Conservation (phyloP, 1,284 basidiomycete species). For the Tremellales sp. region DNA sequence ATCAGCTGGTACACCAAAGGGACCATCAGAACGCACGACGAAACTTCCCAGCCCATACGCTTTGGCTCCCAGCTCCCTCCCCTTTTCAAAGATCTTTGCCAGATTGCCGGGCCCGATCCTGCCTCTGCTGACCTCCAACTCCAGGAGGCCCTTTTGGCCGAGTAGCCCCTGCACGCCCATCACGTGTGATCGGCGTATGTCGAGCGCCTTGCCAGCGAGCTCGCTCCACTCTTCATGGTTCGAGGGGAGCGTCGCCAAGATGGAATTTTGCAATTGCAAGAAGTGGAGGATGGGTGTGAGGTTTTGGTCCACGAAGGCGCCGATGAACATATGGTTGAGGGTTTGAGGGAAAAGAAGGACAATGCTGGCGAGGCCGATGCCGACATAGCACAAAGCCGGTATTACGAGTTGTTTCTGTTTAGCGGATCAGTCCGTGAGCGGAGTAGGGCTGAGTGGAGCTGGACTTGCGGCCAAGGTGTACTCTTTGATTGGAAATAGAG, state of each 20-base stretch:
- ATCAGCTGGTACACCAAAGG: conserved; percentile 1
- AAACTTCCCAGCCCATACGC: conserved; percentile 37
- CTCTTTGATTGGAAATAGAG: conserved; percentile 62
- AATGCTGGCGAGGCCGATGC: conserved; percentile 57
- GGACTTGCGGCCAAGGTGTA: conserved; percentile 57
- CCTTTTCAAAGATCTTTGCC: conserved; percentile 32
- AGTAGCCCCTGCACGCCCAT: conserved; percentile 27
- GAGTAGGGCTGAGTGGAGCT: conserved; percentile 8
- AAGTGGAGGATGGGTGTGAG: conserved; percentile 36
- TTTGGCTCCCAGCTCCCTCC: conserved; percentile 35
- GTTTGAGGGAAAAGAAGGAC: conserved; percentile 70
- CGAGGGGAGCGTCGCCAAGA: conserved; percentile 28
- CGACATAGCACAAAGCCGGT: conserved; percentile 60
- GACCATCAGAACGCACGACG: conserved; percentile 22
- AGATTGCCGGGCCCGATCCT: conserved; percentile 49
- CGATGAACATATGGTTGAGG: conserved; percentile 55
- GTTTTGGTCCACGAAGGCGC: conserved; percentile 30
- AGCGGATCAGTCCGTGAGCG: conserved; percentile 2
- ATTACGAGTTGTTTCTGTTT: conserved; percentile 52
- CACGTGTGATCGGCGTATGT: conserved; percentile 24
- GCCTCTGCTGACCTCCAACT: conserved; percentile 51
- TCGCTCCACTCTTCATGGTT: conserved; percentile 33
- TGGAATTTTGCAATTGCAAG: conserved; percentile 40
- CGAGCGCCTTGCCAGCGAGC: conserved; percentile 21
- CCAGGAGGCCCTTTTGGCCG: conserved; percentile 38